Conservation (phyloP, 345 rosid genomes). For the Eucalyptus shirleyi region DNA sequence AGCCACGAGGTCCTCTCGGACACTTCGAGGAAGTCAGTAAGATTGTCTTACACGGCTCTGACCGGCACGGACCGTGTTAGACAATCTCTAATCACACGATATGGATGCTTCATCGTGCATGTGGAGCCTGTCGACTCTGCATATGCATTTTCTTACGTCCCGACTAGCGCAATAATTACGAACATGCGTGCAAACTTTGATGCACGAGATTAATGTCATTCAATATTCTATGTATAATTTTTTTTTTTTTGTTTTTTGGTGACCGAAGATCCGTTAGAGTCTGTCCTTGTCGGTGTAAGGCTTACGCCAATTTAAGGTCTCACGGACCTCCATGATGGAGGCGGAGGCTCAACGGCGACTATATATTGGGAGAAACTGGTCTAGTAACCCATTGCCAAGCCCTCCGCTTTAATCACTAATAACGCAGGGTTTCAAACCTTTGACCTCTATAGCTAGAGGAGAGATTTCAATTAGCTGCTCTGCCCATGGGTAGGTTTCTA, state of each 20-base stretch:
- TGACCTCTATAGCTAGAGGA: accelerated
- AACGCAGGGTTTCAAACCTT: too few species aligned
- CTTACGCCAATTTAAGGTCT: too few species aligned
- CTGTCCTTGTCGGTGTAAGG: accelerated
- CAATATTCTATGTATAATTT: too few species aligned
- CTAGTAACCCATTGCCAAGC: accelerated
- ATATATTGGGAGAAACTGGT: accelerated
- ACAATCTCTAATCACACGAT: neutral
- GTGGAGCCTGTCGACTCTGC: neutral
- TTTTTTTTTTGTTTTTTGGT: too few species aligned
- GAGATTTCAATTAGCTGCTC: accelerated
- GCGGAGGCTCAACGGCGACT: too few species aligned
- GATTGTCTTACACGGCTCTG: neutral
- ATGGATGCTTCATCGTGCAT: neutral
- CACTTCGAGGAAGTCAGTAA: neutral
- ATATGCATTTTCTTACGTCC: neutral
- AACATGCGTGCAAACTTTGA: neutral
- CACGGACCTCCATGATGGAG: accelerated
- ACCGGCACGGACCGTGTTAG: neutral
- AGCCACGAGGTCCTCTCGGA: neutral
- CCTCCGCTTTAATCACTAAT: too few species aligned
- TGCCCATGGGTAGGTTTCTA: accelerated
- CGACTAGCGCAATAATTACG: neutral
- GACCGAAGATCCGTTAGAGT: accelerated
- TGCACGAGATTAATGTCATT: neutral